Percentiles rank a stretch among this genome's conserved stretches.
These are phyloP conservation scores for Metschnikowia peoriensis DNA, from an alignment of 805 yeast genomes.

Conservation along the genomic window DNA sequence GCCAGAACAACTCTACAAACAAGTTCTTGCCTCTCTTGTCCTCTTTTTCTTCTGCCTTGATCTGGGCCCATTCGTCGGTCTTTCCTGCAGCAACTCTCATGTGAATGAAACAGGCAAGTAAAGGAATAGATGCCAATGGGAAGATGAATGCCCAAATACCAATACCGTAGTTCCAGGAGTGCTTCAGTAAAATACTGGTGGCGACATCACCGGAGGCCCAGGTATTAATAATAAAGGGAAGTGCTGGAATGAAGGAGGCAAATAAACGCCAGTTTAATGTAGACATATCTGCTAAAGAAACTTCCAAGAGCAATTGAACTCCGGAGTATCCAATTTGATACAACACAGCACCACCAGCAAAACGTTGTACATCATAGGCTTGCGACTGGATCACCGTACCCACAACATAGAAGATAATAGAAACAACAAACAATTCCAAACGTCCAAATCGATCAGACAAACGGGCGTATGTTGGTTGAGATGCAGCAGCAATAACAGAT, in stretches of 20 bases:
- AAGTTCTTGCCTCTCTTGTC: conserved; percentile 12
- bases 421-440: conserved; percentile 46
- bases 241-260: conserved; percentile 62
- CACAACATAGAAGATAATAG: conserved; percentile 54
- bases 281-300: conserved; percentile 66
- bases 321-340: conserved; percentile 58
- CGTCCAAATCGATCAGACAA: conserved; percentile 69
- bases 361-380: conserved; percentile 54
- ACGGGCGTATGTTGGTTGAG: conserved; percentile 63
- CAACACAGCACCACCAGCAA: conserved; percentile 62
- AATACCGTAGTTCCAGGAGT: conserved; percentile 65
- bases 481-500: conserved; percentile 62
- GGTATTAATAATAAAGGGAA: conserved; percentile 73
- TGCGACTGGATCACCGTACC: conserved; percentile 67
- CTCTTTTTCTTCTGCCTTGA: conserved; percentile 41
- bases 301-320: conserved; percentile 51
- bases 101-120: conserved; percentile 51
- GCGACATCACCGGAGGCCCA: conserved; percentile 71
- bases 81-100: conserved; percentile 54
- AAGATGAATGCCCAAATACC: conserved; percentile 80
- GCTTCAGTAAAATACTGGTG: conserved; percentile 37
- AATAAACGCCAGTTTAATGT: conserved; percentile 69
- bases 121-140: conserved; percentile 64
- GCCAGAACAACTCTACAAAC: conserved; percentile 51
- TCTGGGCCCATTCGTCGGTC: conserved; percentile 48